Base-by-base conservation (phyloP, 495 filamentous ascomycete genomes). In the Margaritispora aquatica region DNA sequence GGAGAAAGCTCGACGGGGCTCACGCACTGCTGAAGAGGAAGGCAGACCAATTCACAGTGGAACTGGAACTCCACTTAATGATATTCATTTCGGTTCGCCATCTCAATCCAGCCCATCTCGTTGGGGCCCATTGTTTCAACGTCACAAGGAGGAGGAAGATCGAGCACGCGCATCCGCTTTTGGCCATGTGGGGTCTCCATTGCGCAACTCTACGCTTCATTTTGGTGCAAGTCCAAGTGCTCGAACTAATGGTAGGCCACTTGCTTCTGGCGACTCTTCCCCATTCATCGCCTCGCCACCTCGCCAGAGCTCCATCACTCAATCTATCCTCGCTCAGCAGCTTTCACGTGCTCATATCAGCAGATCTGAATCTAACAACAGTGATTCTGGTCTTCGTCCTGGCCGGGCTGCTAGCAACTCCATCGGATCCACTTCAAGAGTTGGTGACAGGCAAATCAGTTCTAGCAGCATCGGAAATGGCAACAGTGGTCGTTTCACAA, bases 151-250 rank as follows among this genome's bases (percentile, higher is more conserved):
- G 61, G 77, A 79, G 44, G 64, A 62, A 59, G 78, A 76, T 64
- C 74, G 74, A 36, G 68, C 69, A 11, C 69, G 72, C 31, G 69
- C 69, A 26, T 84, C 85, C 13, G 84, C 81, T 1, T 87, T 96
- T 66, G 88, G 90, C 29, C 91, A 96, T 63, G 87, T 97, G 52
- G 94, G 95, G 22, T 97, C 95, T 38, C 94, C 94, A 23, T 80
- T 98, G 9, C 90, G 94, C 47, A 95, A 96, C 70, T 94, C 93
- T 10, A 81, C 81, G 2, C 72, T 89, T 31, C 70, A 75, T 59
- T 68, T 74, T n/a, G 63, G 66, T 29, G 84, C 73, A 51, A 92
- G 84, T 67, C 88, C 89, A 19, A 83, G 84, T 41, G 74, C 59
- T 22, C 44, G 66, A 55, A 55, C 63, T 26, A 60, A 61, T 36